Percentiles rank a stretch among this genome's conserved stretches.
Evolutionary conservation across 768 basidiomycete species (phyloP).

Genomic region (Tylopilus sp.): DNA sequence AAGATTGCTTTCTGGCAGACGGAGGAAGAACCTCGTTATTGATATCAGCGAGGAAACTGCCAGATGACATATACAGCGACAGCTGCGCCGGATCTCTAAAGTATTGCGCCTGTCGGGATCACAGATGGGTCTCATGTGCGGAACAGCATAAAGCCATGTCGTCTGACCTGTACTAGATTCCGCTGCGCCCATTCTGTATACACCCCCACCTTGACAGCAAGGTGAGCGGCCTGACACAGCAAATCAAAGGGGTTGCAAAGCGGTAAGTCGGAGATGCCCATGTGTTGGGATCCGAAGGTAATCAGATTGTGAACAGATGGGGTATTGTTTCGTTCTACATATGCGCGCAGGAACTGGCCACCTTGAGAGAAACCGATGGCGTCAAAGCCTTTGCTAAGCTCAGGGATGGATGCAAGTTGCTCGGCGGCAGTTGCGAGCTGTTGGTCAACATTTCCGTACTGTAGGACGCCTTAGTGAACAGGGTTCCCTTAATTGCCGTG

Average conservation of each 20-base stretch:
- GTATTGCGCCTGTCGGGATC: slow-evolving; percentile 67
- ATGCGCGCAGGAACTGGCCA: slow-evolving; percentile 86
- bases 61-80: slow-evolving; percentile 52
- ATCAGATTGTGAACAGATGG: slow-evolving; percentile 79
- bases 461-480: slow-evolving; percentile 1
- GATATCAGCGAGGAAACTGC: slow-evolving; percentile 67
- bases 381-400: slow-evolving; percentile 72
- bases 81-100: slow-evolving; percentile 70
- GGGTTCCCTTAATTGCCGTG: not conserved
- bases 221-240: slow-evolving; percentile 64
- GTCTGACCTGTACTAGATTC: slow-evolving; percentile 65
- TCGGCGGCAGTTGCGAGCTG: slow-evolving; percentile 63
- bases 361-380: slow-evolving; percentile 90
- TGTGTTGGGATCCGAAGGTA: slow-evolving; percentile 85
- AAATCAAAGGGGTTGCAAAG: slow-evolving; percentile 61
- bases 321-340: slow-evolving; percentile 69
- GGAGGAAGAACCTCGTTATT: slow-evolving; percentile 68
- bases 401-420: slow-evolving; percentile 60
- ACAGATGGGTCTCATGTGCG: slow-evolving; percentile 1
- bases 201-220: slow-evolving; percentile 57
- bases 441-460: slow-evolving; percentile 78
- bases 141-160: not conserved
- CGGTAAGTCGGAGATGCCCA: slow-evolving; percentile 80
- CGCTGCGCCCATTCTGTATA: slow-evolving; percentile 76
- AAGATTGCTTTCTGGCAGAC: slow-evolving; percentile 53